phyloP scores from a whole-genome alignment of 352 stramenopile genomes.

The Phytophthora kernoviae region DNA sequence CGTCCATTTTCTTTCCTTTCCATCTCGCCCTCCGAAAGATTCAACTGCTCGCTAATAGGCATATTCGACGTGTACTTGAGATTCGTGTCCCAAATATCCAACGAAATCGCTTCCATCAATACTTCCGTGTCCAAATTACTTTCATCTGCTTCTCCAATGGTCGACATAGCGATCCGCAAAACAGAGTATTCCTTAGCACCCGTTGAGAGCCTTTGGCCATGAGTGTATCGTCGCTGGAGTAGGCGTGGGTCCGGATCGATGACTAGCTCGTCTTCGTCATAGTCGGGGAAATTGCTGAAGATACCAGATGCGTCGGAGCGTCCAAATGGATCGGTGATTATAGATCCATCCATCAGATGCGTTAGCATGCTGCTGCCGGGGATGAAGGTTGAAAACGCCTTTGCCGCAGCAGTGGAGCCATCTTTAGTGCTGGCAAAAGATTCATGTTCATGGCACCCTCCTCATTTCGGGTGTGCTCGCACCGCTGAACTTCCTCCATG shows the following conservation, averaged over 20 bases:
- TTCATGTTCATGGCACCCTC: slow-evolving; percentile 60
- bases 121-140: slow-evolving; percentile 76
- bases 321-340: slow-evolving; percentile 55
- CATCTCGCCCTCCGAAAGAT: slow-evolving; percentile 45
- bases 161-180: slow-evolving; percentile 82
- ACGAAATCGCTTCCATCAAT: slow-evolving; percentile 84
- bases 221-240: slow-evolving; percentile 38
- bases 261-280: slow-evolving; percentile 53
- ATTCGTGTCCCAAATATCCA: slow-evolving; percentile 85
- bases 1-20: slow-evolving; percentile 11
- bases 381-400: slow-evolving; percentile 77
- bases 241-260: slow-evolving; percentile 63
- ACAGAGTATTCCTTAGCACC: slow-evolving; percentile 68
- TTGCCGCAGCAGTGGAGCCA: slow-evolving; percentile 65
- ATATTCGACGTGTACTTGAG: slow-evolving; percentile 87
- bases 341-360: slow-evolving; percentile 74
- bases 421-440: slow-evolving; percentile 61
- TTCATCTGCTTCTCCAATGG: slow-evolving; percentile 58
- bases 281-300: slow-evolving; percentile 65
- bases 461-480: slow-evolving; percentile 48
- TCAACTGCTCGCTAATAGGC: slow-evolving; percentile 66
- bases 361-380: slow-evolving; percentile 72
- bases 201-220: slow-evolving; percentile 32
- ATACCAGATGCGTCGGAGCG: slow-evolving; percentile 47
- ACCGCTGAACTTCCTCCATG: slow-evolving; percentile 60